phyloP scores from a whole-genome alignment of 176 grass and related monocot genomes.

The Puya raimondii region DNA sequence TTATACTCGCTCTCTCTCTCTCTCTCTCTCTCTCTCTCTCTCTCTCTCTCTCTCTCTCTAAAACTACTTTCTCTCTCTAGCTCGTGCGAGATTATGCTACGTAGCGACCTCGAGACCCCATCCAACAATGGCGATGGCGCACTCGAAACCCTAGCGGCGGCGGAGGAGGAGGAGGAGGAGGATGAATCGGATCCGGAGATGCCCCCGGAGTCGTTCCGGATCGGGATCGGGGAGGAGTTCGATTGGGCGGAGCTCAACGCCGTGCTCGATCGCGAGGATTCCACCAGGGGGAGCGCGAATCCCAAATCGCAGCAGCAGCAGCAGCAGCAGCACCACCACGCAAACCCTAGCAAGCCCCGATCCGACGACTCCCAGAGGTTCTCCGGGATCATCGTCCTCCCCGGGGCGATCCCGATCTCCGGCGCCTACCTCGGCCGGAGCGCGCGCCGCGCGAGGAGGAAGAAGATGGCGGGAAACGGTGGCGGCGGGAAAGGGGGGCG shows the following conservation, averaged over 20 bases:
- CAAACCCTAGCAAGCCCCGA: neutral
- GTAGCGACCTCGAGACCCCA: no score
- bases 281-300: conserved; percentile 82
- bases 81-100: no score
- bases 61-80: no score
- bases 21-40: no score
- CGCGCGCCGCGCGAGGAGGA: conserved; percentile 32
- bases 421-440: conserved; percentile 13
- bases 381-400: conserved; percentile 56
- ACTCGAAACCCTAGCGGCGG: neutral
- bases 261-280: conserved; percentile 76
- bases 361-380: conserved; percentile 44
- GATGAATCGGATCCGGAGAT: neutral
- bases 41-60: no score
- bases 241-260: conserved; percentile 49
- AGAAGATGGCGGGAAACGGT: conserved; percentile 31
- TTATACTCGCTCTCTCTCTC: no score
- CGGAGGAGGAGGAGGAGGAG: neutral
- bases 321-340: neutral
- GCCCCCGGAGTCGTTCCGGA: conserved; percentile 32
- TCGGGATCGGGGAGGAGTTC: conserved; percentile 36
- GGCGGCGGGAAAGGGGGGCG: conserved; percentile 18
- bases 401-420: conserved; percentile 32
- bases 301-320: conserved; percentile 54
- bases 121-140: neutral